Base-by-base conservation (phyloP, 1,139 yeast species). In the Kodamaea alishanica region DNA sequence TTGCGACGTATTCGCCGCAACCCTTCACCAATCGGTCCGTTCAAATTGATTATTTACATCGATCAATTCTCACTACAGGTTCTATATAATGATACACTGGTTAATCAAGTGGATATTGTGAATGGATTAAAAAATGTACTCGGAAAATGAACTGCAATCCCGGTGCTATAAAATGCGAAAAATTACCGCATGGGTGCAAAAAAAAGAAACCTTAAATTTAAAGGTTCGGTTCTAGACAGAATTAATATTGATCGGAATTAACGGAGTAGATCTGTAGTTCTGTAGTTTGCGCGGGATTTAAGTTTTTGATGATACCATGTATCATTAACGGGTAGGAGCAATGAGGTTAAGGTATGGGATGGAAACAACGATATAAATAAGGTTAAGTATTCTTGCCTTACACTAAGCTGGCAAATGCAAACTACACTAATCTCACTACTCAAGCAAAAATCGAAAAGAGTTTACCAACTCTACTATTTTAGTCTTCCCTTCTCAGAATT, bases 401-500 rank as follows among this genome's bases (percentile, higher is more conserved):
- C 4, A 4, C 20, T 15, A 15, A 15, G 4, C 20, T 15, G 4
- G 4, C 20, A 15, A 15, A 15, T 15, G 20, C 20, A n/a, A 30
- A 15, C 23, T 10, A 33, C 28, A 24, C 31, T 33, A 27, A 24
- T 33, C 12, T 27, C 28, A 28, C 24, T 27, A 15, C 25, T 33
- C n/a, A n/a, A n/a, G 11, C 48, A 40, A 35, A 44, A 37, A 33
- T 32, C 52, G 28, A 51, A 44, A 37, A 43, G 46, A 36, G 39
- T 46, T 5, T 61, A 62, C 45, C 47, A 51, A 24, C 37, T 44
- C 32, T 63, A 62, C 47, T 55, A 55, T 43, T 61, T 45, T 52
- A 45, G 34, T 44, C 56, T 7, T 67, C 68, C 5, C 48, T 63
- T 29, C 64, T n/a, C 65, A 5, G 61, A 61, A 8, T 50, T 63